Conservation (phyloP, 208 protist genomes). For the Trypanosoma theileri region DNA sequence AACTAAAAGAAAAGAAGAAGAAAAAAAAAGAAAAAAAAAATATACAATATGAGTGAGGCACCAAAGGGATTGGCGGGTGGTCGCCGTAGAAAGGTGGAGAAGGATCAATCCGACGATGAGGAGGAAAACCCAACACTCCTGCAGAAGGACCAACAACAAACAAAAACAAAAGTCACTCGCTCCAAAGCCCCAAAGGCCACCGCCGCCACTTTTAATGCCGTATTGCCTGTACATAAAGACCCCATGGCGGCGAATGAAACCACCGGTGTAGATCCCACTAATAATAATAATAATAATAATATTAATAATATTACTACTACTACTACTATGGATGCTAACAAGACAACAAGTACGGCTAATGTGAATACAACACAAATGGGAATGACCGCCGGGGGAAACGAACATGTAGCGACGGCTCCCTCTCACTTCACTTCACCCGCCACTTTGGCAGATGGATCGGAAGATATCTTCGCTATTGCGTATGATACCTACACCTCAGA, state of each 20-base stretch:
- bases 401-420: too few species aligned
- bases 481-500: slow-evolving; percentile 67
- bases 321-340: too few species aligned
- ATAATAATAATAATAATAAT: slow-evolving; percentile 3
- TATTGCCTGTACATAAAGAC: neutral
- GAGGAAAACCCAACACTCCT: slow-evolving; percentile 2
- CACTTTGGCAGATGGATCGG: neutral
- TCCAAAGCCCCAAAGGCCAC: slow-evolving; percentile 25
- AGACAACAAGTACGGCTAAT: too few species aligned
- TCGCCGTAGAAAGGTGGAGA: neutral
- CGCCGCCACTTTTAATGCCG: neutral
- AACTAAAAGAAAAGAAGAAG: neutral
- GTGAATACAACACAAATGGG: too few species aligned
- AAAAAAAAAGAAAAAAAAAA: neutral
- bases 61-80: neutral
- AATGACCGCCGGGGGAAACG: too few species aligned
- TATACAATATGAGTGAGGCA: neutral
- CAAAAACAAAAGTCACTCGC: slow-evolving; percentile 2
- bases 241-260: neutral
- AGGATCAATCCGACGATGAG: slow-evolving; percentile 16
- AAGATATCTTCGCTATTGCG: slow-evolving; percentile 47
- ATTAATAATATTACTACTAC: neutral
- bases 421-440: neutral
- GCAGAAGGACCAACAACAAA: neutral
- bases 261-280: neutral